Evolutionary conservation across 2,329 filamentous ascomycete species (phyloP).

Genomic region (Talaromyces sp.): DNA sequence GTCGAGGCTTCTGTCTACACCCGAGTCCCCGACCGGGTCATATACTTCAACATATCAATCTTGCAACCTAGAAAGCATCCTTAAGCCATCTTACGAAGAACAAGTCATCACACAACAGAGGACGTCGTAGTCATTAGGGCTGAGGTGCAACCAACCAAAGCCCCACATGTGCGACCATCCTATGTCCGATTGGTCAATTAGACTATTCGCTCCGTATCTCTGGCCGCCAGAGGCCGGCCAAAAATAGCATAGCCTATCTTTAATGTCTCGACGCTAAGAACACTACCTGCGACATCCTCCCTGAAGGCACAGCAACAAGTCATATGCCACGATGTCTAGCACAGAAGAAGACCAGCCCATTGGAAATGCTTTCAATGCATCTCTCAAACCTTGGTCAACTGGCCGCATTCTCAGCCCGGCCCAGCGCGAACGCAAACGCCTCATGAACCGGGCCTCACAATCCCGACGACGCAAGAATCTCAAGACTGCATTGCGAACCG

Average conservation of each 20-base stretch:
- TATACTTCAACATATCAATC: not conserved
- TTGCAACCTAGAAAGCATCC: not conserved
- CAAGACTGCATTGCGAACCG: not conserved
- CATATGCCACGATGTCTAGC: not conserved
- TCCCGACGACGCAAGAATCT: not conserved
- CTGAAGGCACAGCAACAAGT: not conserved
- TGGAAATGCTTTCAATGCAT: not conserved
- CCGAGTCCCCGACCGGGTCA: not conserved
- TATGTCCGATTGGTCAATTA: not conserved
- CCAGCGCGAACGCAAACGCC: slow-evolving; percentile 6
- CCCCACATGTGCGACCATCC: slow-evolving; percentile 1
- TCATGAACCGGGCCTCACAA: slow-evolving; percentile 11
- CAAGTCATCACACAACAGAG: not conserved
- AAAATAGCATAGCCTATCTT: not conserved
- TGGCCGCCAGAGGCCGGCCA: not conserved
- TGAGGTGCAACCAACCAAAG: not conserved
- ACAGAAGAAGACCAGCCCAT: not conserved
- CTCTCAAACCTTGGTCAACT: slow-evolving; percentile 1
- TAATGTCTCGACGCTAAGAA: not conserved
- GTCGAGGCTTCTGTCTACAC: not conserved
- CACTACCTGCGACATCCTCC: not conserved
- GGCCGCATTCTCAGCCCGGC: slow-evolving; percentile 2
- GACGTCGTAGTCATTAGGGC: not conserved
- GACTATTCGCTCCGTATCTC: too few relatives aligned
- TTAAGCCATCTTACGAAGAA: not conserved